A percentile compares a stretch with the other conserved stretches of the same genome.
Evolutionary conservation across 345 rosid genomes (phyloP).

Genomic region (Crucihimalaya himalaica): DNA sequence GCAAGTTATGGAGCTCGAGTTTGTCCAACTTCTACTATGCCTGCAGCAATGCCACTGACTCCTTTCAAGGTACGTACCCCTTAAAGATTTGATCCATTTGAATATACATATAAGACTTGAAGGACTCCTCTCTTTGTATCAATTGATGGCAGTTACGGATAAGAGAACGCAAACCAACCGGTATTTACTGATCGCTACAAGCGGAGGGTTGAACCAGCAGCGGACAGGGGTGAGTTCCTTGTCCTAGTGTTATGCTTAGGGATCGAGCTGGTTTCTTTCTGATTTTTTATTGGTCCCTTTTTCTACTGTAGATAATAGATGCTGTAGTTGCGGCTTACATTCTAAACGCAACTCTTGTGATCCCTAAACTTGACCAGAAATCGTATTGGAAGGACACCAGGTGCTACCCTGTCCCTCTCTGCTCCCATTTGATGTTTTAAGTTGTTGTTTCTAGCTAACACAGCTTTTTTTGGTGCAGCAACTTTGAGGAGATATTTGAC

Average conservation of each 20-base stretch:
- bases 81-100: not conserved
- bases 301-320: slow-evolving; percentile 68
- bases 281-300: not conserved
- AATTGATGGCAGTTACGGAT: slow-evolving; percentile 46
- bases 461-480: slow-evolving; percentile 51
- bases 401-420: slow-evolving; percentile 35
- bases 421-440: not conserved
- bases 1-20: slow-evolving; percentile 69
- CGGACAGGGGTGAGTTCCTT: slow-evolving; percentile 79
- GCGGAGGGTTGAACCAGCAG: slow-evolving; percentile 96
- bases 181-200: slow-evolving; percentile 79
- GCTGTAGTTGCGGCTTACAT: slow-evolving; percentile 93
- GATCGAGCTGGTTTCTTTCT: not conserved
- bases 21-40: slow-evolving; percentile 63
- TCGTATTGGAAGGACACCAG: slow-evolving; percentile 94
- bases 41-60: slow-evolving; percentile 69
- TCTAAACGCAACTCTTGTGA: slow-evolving; percentile 84
- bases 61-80: slow-evolving; percentile 51
- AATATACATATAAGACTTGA: too few relatives aligned
- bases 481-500: slow-evolving; percentile 79
- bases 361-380: slow-evolving; percentile 83
- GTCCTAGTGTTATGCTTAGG: not conserved
- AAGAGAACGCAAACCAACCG: slow-evolving; percentile 56
- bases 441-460: slow-evolving; percentile 20
- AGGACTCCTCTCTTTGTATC: not conserved